phyloP scores from a whole-genome alignment of 306 rosid genomes.

The Cajanus cajan region DNA sequence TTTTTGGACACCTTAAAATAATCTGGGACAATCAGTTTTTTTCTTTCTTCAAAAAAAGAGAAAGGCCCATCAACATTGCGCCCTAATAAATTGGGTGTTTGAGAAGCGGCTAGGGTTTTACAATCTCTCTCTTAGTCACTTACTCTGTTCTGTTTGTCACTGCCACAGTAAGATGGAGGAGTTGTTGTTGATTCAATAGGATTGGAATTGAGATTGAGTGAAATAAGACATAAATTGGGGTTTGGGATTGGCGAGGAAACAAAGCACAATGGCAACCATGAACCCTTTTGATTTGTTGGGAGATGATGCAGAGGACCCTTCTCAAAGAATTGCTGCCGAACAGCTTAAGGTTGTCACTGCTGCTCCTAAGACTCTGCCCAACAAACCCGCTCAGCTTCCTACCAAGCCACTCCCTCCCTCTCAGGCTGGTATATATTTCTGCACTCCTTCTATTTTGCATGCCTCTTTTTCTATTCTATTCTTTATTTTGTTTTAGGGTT shows the following conservation, averaged over 20 bases:
- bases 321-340: conserved; percentile 49
- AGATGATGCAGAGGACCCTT: conserved; percentile 73
- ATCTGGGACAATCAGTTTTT: no score
- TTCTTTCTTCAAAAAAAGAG: no score
- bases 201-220: background rate
- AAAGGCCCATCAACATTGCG: no score
- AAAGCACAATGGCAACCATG: conserved; percentile 50
- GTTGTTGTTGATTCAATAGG: conserved; percentile 36
- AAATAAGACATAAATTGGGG: background rate
- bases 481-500: no score
- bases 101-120: conserved; percentile 33
- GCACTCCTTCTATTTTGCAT: no score
- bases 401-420: conserved; percentile 68
- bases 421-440: conserved; percentile 55
- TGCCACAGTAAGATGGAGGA: conserved; percentile 44
- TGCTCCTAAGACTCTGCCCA: conserved; percentile 32
- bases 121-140: background rate
- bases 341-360: conserved; percentile 33
- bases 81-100: no score
- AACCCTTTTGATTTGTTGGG: conserved; percentile 78
- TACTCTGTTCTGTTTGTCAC: background rate
- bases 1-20: no score
- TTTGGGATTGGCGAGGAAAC: background rate
- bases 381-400: conserved; percentile 49
- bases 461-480: no score